A percentile compares a stretch with the other conserved stretches of the same genome.
Evolutionary conservation across 208 protist species (phyloP).

Genomic region (Leishmania aethiopica): DNA sequence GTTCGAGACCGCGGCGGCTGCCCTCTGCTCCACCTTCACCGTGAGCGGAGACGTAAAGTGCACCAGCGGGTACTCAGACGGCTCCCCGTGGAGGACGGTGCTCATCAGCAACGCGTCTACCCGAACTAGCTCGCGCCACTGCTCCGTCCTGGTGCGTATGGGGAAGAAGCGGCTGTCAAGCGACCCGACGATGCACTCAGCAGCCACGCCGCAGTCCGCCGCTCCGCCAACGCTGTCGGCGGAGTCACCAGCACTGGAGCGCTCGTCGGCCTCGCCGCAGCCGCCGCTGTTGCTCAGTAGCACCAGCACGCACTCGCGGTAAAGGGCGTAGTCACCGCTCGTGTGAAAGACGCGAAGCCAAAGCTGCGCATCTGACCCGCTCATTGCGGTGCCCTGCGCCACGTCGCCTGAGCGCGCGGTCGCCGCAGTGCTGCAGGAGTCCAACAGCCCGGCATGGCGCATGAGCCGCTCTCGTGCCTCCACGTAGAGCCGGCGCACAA

Average conservation of each 20-base stretch:
- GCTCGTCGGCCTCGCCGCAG: background rate
- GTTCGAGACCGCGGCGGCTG: background rate
- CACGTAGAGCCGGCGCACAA: constrained; percentile 58
- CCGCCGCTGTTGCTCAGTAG: constrained; percentile 11
- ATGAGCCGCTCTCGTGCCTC: constrained; percentile 52
- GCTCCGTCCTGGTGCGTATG: constrained; percentile 7
- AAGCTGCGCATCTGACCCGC: background rate
- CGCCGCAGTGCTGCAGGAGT: background rate
- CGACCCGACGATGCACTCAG: constrained; percentile 11
- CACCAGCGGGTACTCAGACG: constrained; percentile 32
- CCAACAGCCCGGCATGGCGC: constrained; percentile 7
- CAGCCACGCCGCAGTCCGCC: background rate
- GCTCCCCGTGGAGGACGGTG: constrained; percentile 19
- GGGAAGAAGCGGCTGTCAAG: constrained; percentile 23
- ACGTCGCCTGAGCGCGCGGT: background rate
- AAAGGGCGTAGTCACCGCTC: constrained; percentile 35
- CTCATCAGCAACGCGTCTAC: constrained; percentile 32
- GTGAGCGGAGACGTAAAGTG: constrained; percentile 16
- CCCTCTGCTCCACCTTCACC: constrained; percentile 18
- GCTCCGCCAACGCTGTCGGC: background rate
- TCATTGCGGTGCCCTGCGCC: background rate
- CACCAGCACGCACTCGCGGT: constrained; percentile 51
- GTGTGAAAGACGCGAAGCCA: constrained; percentile 36
- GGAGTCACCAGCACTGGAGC: background rate
- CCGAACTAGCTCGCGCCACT: constrained; percentile 30